Conservation (phyloP, 116 monocot species). For the Papilionanthe hybrid region DNA sequence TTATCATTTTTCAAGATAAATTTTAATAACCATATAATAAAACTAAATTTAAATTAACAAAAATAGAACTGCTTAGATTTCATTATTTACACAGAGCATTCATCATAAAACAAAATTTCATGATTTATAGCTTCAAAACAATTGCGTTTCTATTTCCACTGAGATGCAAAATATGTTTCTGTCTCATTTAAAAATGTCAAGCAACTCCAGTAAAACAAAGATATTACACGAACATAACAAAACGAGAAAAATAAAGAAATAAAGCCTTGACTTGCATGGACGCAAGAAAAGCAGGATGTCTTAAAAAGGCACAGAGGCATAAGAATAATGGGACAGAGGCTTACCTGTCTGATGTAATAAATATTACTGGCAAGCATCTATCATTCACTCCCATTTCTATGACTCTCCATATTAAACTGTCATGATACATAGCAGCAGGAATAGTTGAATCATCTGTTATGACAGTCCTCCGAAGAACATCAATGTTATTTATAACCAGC, state of each 20-base stretch:
- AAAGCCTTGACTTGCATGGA: not conserved
- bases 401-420: conserved; percentile 87
- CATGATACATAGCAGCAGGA: conserved; percentile 72
- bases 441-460: conserved; percentile 61
- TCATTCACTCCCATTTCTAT: conserved; percentile 75
- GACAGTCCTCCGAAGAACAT: conserved; percentile 64
- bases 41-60: not conserved
- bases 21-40: not conserved
- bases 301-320: not conserved
- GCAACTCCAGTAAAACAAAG: not conserved
- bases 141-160: too few species aligned
- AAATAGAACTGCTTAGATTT: not conserved
- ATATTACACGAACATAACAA: not conserved
- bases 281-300: not conserved
- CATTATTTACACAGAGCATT: not conserved
- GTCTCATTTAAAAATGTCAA: too few species aligned
- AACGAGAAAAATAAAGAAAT: not conserved
- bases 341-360: conserved; percentile 82
- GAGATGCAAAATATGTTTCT: too few species aligned
- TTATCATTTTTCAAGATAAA: not conserved
- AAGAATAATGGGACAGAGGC: not conserved
- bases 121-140: not conserved
- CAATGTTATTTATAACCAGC: conserved; percentile 83
- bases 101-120: not conserved
- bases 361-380: conserved; percentile 70